Conservation (phyloP, 2,329 filamentous ascomycete genomes). For the Fusarium sp. region DNA sequence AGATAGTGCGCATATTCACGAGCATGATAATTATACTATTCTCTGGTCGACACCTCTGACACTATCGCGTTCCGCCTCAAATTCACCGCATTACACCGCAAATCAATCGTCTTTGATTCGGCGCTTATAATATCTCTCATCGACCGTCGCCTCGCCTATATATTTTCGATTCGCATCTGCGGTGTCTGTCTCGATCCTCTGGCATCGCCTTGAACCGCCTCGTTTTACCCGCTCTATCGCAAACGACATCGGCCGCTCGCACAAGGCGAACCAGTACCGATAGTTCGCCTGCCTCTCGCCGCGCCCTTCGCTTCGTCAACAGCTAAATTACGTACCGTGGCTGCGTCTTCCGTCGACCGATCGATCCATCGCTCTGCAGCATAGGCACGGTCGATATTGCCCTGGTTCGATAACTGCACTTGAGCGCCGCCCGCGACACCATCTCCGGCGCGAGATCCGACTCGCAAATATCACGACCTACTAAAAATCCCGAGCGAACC, state of each 20-base stretch:
- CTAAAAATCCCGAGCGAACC: constrained; percentile 21
- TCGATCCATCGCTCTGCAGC: constrained; percentile 4
- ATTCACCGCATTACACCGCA: constrained; percentile 35
- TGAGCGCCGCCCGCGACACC: constrained; percentile 3
- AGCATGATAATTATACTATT: constrained; percentile 14
- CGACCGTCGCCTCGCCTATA: constrained; percentile 17
- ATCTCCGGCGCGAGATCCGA: constrained; percentile 22
- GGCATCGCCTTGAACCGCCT: constrained; percentile 6
- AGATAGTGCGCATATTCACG: constrained; percentile 17
- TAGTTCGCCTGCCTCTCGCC: constrained; percentile 7
- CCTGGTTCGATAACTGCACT: constrained; percentile 4
- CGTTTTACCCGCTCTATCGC: constrained; percentile 9
- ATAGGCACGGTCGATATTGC: background rate
- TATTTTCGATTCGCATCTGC: background rate
- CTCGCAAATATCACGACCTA: constrained; percentile 21
- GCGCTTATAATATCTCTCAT: constrained; percentile 22
- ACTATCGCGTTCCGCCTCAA: constrained; percentile 22
- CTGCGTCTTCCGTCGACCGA: constrained; percentile 5
- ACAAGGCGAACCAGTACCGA: constrained; percentile 14
- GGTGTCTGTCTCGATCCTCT: background rate
- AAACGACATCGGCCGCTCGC: background rate
- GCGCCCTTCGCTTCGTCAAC: constrained; percentile 3
- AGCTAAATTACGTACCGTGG: background rate
- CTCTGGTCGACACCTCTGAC: constrained; percentile 10
- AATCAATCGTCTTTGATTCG: constrained; percentile 23